These are phyloP conservation scores for Backusella sp. DNA, from an alignment of 192 early-diverging fungal species.

Conservation along the genomic window DNA sequence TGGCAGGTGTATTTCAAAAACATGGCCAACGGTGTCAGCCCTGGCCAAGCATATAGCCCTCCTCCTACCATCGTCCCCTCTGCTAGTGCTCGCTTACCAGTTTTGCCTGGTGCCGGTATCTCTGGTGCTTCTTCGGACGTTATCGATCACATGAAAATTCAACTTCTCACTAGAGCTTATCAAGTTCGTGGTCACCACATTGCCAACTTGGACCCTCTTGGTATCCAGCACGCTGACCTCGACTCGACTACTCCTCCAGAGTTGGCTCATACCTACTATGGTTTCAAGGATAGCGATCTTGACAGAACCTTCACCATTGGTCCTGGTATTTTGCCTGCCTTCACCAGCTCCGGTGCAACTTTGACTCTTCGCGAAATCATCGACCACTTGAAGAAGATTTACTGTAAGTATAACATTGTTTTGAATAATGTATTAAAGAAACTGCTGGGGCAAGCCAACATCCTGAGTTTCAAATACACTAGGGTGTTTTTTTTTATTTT, in stretches of 20 bases:
- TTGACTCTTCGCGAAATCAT: conserved; percentile 93
- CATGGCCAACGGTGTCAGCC: conserved; percentile 60
- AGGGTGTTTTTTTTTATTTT: not conserved
- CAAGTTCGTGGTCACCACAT: conserved; percentile 96
- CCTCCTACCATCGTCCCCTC: conserved; percentile 79
- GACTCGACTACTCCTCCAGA: conserved; percentile 66
- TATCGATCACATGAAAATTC: conserved; percentile 97
- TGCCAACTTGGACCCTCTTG: conserved; percentile 94
- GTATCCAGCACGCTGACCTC: conserved; percentile 67
- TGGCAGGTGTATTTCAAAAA: conserved; percentile 98
- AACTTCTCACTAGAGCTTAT: conserved; percentile 93
- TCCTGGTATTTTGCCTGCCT: conserved; percentile 92
- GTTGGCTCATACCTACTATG: conserved; percentile 85
- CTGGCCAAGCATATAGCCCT: conserved; percentile 70
- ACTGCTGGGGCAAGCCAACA: not conserved
- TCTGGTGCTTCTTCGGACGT: conserved; percentile 55
- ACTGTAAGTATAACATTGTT: conserved; percentile 61
- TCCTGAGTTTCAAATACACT: conserved; percentile 1
- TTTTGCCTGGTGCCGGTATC: conserved; percentile 52
- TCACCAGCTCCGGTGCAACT: conserved; percentile 65
- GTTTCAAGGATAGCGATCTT: conserved; percentile 91
- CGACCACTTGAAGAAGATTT: conserved; percentile 74
- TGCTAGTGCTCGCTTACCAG: conserved; percentile 54
- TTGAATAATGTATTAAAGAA: not conserved
- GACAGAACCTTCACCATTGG: conserved; percentile 91